These are phyloP conservation scores for Prorocentrum cordatum DNA, from an alignment of 169 alveolate genomes.

Conservation along the genomic window DNA sequence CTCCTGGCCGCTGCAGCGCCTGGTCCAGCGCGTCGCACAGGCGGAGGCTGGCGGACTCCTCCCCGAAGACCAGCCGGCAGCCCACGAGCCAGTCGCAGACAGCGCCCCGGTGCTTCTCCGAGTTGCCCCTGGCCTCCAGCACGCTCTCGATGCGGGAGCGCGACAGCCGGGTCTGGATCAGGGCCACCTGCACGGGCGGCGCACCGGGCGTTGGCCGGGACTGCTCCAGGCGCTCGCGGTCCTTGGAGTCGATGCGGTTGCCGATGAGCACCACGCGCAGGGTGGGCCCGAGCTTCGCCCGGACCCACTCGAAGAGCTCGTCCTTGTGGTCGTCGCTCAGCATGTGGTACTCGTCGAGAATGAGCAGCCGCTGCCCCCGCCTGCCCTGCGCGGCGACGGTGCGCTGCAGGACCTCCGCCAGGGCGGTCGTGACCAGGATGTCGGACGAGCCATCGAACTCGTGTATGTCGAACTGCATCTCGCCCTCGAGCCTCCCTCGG, in stretches of 20 bases:
- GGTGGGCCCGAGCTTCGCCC: background rate
- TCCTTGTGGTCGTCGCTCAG: conserved; percentile 68
- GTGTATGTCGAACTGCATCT: conserved; percentile 47
- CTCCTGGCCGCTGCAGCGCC: background rate
- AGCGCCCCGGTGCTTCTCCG: conserved; percentile 20
- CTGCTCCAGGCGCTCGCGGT: conserved; percentile 42
- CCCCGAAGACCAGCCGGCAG: conserved; percentile 46
- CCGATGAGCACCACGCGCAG: conserved; percentile 25
- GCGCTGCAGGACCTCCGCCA: conserved; percentile 46
- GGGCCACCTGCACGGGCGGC: conserved; percentile 12
- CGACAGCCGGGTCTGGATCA: conserved; percentile 46
- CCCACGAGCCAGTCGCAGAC: conserved; percentile 53
- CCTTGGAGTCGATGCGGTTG: conserved; percentile 64
- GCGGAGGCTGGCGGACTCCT: conserved; percentile 57
- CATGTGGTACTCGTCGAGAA: conserved; percentile 59
- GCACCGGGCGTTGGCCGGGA: background rate
- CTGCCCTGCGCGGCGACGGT: conserved; percentile 11
- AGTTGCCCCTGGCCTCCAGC: conserved; percentile 41
- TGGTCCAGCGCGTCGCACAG: conserved; percentile 24
- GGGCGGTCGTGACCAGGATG: conserved; percentile 50
- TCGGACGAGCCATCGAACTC: conserved; percentile 61
- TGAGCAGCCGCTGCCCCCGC: background rate
- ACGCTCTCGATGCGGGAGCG: conserved; percentile 40
- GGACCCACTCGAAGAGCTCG: conserved; percentile 62
- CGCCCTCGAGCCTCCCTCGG: conserved; percentile 35